A percentile compares a stretch with the other conserved stretches of the same genome.
Conservation (phyloP, 225 moss, liverwort and hornwort species). For the Pseudisothecium myosuroides region DNA sequence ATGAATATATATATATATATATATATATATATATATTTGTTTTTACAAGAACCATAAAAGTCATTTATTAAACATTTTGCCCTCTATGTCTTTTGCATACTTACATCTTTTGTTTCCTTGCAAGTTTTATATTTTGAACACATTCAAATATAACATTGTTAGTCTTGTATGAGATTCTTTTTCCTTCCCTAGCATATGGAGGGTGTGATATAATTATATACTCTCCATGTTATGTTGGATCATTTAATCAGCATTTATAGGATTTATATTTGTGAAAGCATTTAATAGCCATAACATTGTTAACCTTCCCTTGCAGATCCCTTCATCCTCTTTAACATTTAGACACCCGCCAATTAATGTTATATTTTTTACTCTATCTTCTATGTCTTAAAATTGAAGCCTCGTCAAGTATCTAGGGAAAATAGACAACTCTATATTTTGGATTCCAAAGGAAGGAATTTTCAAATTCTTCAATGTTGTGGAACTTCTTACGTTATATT, state of each 20-base stretch:
- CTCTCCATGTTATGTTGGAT: neutral
- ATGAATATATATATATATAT: neutral
- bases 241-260: neutral
- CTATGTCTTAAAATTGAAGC: neutral
- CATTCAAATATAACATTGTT: neutral
- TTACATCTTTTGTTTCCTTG: neutral
- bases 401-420: neutral
- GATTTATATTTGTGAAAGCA: neutral
- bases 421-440: neutral
- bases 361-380: neutral
- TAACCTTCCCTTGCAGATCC: neutral
- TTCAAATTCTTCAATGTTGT: neutral
- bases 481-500: rapidly evolving
- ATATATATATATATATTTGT: neutral
- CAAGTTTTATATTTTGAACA: neutral
- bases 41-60: neutral
- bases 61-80: neutral
- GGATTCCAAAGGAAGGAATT: neutral
- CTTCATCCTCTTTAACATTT: rapidly evolving
- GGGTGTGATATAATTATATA: neutral
- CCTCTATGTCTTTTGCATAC: neutral
- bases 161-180: neutral
- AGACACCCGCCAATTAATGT: neutral
- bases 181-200: neutral
- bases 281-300: neutral